Base-by-base conservation (phyloP, 352 stramenopile genomes). In the Globisporangium spinosum region DNA sequence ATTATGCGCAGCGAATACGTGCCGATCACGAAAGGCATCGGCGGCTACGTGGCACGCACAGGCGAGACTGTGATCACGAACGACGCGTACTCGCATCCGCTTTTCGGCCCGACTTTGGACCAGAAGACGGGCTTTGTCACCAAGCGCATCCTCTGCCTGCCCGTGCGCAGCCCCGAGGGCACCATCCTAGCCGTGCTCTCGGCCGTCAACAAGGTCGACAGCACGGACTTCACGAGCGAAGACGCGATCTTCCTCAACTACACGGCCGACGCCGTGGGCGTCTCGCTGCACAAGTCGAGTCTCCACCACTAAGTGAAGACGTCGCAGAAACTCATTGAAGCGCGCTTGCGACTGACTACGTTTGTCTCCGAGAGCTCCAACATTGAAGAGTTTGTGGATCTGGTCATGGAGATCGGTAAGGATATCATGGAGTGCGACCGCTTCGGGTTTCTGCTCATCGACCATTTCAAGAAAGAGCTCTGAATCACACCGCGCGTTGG, bases 391-490 rank as follows among this genome's bases (percentile, higher is more conserved):
- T 89, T 91, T 35, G 83, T 87, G 51, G 74, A 90, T 27, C 70
- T 91, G 57, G 82, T 91, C 25, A 89, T 90, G 79, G 77, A 86
- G 22, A 72, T 88, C n/a, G 83, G 83, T 27, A 89, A 90, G 43
- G 77, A 87, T 12, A 85, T 91, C 55, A 91, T 91, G 81, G 77
- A 83, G 7, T 91, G 83, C 55, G 83, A 89, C 55, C 83, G 83
- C 57, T 91, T 91, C 51, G 83, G 83, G 0, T 71, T 91, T 25
- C 53, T 91, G 22, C 80, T 91, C 51, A 85, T 89, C 12, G 83
- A 91, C 29, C 83, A 91, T 56, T 83, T 91, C 64, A 91, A 91
- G 58, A 83, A 89, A 51, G 83, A 91, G 61, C 76, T 91, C 54
- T 91, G 83, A 81, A 91, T 91, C 61, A 91, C 83, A 29, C 81